These are phyloP conservation scores for Eimeria mitis DNA, from an alignment of 169 alveolate species.

Conservation along the genomic window DNA sequence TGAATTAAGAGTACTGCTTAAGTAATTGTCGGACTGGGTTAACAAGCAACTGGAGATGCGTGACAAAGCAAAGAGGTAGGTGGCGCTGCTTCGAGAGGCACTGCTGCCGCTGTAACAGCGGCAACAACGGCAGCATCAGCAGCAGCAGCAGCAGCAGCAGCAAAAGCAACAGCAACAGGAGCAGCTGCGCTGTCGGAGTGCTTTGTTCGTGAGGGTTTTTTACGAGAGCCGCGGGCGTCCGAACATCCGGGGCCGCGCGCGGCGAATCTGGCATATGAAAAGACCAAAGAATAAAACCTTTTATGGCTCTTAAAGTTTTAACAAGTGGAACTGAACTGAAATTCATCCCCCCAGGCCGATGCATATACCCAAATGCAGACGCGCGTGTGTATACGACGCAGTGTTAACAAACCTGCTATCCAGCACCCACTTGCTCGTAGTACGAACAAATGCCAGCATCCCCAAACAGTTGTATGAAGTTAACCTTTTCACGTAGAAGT, in stretches of 20 bases:
- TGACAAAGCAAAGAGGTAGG: neutral
- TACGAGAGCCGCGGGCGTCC: neutral
- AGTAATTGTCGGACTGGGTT: no score
- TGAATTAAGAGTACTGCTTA: no score
- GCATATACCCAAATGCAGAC: neutral
- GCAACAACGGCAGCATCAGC: conserved; percentile 2
- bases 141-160: neutral
- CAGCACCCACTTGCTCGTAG: neutral
- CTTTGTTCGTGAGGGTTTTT: neutral
- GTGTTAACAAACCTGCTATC: neutral
- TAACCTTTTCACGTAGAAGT: neutral
- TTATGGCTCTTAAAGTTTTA: conserved; percentile 2
- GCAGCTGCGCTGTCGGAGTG: neutral
- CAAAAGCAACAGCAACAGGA: conserved; percentile 4
- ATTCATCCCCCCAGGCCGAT: neutral
- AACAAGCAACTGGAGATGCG: neutral
- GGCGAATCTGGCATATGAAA: neutral
- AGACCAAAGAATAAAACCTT: neutral
- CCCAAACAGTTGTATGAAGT: neutral
- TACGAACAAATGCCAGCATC: neutral
- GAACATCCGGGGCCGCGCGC: conserved; percentile 18
- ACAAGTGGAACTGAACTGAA: neutral
- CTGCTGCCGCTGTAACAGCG: neutral
- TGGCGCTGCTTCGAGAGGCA: neutral
- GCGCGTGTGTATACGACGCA: neutral